These are phyloP conservation scores for Dactylorhiza incarnata DNA, from an alignment of 106 monocot genomes.

Conservation along the genomic window DNA sequence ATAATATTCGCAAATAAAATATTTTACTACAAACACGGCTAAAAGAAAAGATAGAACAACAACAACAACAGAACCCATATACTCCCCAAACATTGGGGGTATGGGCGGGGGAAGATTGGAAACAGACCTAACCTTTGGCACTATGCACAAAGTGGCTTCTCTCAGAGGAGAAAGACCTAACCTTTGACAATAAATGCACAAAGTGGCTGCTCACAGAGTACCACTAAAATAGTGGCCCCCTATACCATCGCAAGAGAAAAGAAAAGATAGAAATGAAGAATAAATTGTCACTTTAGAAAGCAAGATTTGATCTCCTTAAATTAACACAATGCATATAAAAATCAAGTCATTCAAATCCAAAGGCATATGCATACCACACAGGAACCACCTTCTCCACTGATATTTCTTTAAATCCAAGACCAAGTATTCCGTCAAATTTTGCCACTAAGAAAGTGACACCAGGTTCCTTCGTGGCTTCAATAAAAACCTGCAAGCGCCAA, in stretches of 20 bases:
- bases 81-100: too few relatives aligned
- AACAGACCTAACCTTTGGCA: too few relatives aligned
- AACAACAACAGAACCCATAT: too few relatives aligned
- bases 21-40: too few relatives aligned
- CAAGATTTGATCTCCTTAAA: not conserved
- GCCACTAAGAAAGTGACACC: slow-evolving; percentile 49
- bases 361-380: slow-evolving; percentile 33
- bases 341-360: not conserved
- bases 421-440: slow-evolving; percentile 64
- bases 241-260: too few relatives aligned
- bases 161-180: too few relatives aligned
- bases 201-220: too few relatives aligned
- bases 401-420: slow-evolving; percentile 62
- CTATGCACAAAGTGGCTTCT: too few relatives aligned
- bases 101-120: too few relatives aligned
- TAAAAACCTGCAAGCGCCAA: slow-evolving; percentile 27
- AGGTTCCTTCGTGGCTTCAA: slow-evolving; percentile 60
- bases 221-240: too few relatives aligned
- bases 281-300: not conserved
- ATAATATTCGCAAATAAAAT: too few relatives aligned
- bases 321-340: not conserved
- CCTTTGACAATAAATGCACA: too few relatives aligned
- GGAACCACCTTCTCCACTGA: slow-evolving; percentile 45
- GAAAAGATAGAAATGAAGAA: not conserved
- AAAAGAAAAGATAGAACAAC: not conserved